Evolutionary conservation across 345 rosid genomes (phyloP).

Genomic region (Eutrema heterophyllum): DNA sequence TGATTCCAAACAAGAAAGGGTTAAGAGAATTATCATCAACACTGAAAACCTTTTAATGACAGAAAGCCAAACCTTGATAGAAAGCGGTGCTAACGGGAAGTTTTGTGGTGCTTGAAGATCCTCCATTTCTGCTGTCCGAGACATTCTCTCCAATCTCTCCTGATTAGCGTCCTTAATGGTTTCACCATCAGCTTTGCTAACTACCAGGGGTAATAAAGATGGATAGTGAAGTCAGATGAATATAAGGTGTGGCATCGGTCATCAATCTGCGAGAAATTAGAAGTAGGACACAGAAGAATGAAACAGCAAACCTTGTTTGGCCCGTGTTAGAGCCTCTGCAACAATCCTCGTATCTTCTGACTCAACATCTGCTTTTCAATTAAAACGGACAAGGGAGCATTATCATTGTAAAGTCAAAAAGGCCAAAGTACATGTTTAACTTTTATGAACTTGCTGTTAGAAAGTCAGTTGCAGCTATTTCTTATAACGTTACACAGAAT

Average conservation of each 20-base stretch:
- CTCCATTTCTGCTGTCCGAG: conserved; percentile 64
- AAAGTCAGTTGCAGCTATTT: no score
- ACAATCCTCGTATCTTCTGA: conserved; percentile 51
- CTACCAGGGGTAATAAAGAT: not conserved
- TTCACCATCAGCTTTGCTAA: conserved; percentile 8
- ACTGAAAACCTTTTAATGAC: not conserved
- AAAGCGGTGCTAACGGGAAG: conserved; percentile 61
- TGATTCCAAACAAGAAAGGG: conserved; percentile 30
- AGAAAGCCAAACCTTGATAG: conserved; percentile 48
- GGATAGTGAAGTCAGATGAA: not conserved
- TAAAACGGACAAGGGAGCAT: not conserved
- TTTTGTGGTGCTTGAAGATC: conserved; percentile 65
- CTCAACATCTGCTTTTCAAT: conserved; percentile 51
- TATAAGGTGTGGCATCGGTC: not conserved
- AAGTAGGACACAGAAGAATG: conserved; percentile 4
- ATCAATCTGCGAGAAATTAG: not conserved
- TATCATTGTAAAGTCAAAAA: not conserved
- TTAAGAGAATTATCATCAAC: not conserved
- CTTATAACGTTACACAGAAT: no score
- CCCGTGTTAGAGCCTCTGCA: no score
- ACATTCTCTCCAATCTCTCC: conserved; percentile 45
- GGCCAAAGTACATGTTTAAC: not conserved
- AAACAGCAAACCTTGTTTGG: conserved; percentile 38
- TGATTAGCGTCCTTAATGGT: conserved; percentile 36
- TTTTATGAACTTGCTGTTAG: not conserved